Base-by-base conservation (phyloP, 2,329 filamentous ascomycete species). In the Aspergillus sp. region DNA sequence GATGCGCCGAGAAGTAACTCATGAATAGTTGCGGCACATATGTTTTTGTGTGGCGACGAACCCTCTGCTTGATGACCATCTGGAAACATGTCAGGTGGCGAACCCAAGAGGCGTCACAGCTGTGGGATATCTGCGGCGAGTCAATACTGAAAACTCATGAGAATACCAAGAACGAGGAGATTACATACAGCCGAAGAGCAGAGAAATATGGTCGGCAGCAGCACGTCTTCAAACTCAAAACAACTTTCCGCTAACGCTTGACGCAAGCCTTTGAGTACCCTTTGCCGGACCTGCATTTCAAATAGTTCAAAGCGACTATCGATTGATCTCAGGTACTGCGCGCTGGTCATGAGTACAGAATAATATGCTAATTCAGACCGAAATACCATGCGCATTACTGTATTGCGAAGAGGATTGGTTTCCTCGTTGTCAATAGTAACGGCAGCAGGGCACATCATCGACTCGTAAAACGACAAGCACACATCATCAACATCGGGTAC, bases 381-480 rank as follows among this genome's bases (percentile, higher is more conserved):
- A 41, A 59, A 59, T 15, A 49, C 42, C 41, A 59, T 53, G 19
- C 57, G 57, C 57, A 58, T 58, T 15, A 59, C 57, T 21, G 51
- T 54, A 47, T 42, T 54, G 17, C 57, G 57, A 7, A 59, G 57
- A 3, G 57, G 57, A 30, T 59, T 55, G 10, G 15, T 41, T 5
- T 48, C 10, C 44, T 55, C 57, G n/a, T 55, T 44, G 19, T 59
- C 57, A 17, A 59, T 41, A n/a, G 50, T 58, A n/a, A 58, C 57
- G 4, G 39, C 57, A n/a, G 54, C 57, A 4, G 51, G 10, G 23
- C 57, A 59, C 57, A 59, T 54, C n/a, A 59, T 52, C 6, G 57
- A 54, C 5, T 55, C 27, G 27, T 55, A 59, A 21, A 54, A 59
- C 2, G 51, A 49, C 23, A 55, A 39, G 17, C 57, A 59, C 11